phyloP scores from a whole-genome alignment of 257 asterid species.

The Salvia rosmarinus region DNA sequence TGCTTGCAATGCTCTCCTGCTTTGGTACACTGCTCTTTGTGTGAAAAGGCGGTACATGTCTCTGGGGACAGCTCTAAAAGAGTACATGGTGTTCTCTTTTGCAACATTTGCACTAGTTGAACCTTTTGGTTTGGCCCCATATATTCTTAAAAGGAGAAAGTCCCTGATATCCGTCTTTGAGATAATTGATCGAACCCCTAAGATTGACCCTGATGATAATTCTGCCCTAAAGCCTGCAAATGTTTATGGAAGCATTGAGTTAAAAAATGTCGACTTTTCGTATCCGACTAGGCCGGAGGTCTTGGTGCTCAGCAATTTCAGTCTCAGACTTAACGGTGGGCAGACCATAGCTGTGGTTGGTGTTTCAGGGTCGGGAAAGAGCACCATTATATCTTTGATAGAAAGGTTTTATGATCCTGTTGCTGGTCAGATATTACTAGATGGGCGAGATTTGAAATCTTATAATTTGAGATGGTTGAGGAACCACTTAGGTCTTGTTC shows the following conservation, averaged over 20 bases:
- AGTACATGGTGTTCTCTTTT: conserved; percentile 98
- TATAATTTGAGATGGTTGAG: conserved; percentile 98
- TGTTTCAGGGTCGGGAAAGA: conserved; percentile 98
- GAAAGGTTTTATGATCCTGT: conserved; percentile 93
- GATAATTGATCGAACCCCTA: conserved; percentile 89
- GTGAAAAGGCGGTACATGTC: conserved; percentile 63
- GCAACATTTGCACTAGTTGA: conserved; percentile 98
- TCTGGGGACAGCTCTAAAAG: conserved; percentile 84
- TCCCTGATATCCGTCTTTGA: conserved; percentile 88
- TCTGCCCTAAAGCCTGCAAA: conserved; percentile 94
- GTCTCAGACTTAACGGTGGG: conserved; percentile 94
- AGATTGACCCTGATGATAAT: conserved; percentile 93
- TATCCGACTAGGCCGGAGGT: conserved; percentile 95
- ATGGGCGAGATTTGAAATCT: conserved; percentile 87
- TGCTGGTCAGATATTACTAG: conserved; percentile 88
- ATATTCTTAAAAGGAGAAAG: conserved; percentile 90
- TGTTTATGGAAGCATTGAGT: conserved; percentile 97
- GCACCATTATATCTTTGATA: conserved; percentile 91
- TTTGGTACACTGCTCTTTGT: conserved; percentile 90
- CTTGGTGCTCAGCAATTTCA: conserved; percentile 94
- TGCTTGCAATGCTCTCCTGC: conserved; percentile 96
- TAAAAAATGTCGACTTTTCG: conserved; percentile 85
- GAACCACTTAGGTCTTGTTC: conserved; percentile 95
- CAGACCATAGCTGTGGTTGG: conserved; percentile 98
- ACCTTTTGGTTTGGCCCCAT: conserved; percentile 99